Conservation (phyloP, 1,284 basidiomycete species). For the Austropuccinia psidii region DNA sequence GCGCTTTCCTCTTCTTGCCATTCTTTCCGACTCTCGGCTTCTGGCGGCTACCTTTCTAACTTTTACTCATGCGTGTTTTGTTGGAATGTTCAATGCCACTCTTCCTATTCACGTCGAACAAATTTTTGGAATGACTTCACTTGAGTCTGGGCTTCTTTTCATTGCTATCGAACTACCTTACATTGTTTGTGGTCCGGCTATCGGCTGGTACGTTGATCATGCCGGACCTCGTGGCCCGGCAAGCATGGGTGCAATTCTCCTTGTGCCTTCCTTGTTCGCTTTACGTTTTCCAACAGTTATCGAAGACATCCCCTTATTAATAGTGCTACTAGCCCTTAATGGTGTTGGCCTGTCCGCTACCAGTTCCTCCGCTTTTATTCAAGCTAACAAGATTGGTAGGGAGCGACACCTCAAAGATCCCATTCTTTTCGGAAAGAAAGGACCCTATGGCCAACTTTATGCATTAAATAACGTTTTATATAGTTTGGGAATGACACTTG, state of each 20-base stretch:
- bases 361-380: slow-evolving; percentile 19
- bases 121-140: slow-evolving; percentile 14
- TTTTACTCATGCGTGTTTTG: slow-evolving; percentile 26
- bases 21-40: slow-evolving; percentile 15
- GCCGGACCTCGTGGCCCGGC: background rate
- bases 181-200: slow-evolving; percentile 7
- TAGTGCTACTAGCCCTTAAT: slow-evolving; percentile 8
- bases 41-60: slow-evolving; percentile 20
- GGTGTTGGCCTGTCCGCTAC: slow-evolving; percentile 24
- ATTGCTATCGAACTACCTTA: slow-evolving; percentile 30
- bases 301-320: background rate
- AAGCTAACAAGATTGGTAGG: slow-evolving; percentile 14
- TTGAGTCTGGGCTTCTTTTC: slow-evolving; percentile 21
- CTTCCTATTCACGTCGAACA: slow-evolving; percentile 19
- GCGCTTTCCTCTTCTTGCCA: slow-evolving; percentile 9
- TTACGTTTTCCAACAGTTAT: background rate
- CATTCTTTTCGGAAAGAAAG: slow-evolving; percentile 19
- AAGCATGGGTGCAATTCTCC: background rate
- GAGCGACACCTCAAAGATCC: slow-evolving; percentile 2
- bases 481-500: slow-evolving; percentile 32
- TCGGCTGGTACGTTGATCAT: slow-evolving; percentile 24
- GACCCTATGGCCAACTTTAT: slow-evolving; percentile 34
- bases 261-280: slow-evolving; percentile 13
- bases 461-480: slow-evolving; percentile 32
- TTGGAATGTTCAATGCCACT: slow-evolving; percentile 30